Conservation (phyloP, 768 basidiomycete species). For the Melanogaster broomeanus region DNA sequence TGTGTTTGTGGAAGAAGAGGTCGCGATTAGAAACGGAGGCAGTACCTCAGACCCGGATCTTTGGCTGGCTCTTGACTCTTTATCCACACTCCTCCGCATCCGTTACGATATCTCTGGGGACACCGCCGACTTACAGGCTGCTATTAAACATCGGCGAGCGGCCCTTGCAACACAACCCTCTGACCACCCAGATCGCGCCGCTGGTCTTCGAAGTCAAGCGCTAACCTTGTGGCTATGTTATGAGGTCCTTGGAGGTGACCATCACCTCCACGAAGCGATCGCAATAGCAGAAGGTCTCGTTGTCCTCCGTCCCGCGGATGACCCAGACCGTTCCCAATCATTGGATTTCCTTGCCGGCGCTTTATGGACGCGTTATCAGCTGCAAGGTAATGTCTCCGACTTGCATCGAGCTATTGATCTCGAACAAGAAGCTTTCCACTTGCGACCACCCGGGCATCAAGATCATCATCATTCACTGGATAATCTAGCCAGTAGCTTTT, state of each 20-base stretch:
- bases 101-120: background rate
- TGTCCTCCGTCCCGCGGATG: background rate
- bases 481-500: background rate
- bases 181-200: background rate
- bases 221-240: background rate
- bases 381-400: background rate
- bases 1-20: background rate
- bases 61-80: background rate
- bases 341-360: conserved; percentile 15
- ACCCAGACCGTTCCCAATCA: conserved; percentile 5
- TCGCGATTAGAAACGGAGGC: background rate
- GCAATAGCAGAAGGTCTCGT: background rate
- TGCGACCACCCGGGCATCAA: conserved; percentile 1
- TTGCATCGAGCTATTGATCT: conserved; percentile 23
- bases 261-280: background rate
- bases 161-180: background rate
- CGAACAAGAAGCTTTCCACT: background rate
- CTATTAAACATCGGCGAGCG: background rate
- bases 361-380: conserved; percentile 5
- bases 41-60: background rate
- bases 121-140: background rate
- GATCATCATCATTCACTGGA: background rate
- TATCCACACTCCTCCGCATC: background rate
- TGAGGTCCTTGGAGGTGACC: background rate
- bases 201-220: background rate